Base-by-base conservation (phyloP, 371 early-diverging fungal genomes). In the Rhizopus stolonifer region DNA sequence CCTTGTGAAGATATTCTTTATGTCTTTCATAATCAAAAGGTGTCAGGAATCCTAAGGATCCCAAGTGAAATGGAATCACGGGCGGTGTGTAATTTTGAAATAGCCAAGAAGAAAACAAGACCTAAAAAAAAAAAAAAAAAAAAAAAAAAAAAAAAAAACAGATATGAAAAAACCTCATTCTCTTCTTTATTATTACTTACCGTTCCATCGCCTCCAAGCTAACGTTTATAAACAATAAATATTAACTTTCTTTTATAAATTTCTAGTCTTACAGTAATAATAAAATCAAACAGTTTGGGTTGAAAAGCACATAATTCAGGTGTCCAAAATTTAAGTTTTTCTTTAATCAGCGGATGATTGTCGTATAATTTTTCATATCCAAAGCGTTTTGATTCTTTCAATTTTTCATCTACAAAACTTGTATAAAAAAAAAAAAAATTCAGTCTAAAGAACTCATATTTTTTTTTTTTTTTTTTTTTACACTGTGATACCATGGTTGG, bases 61-160 rank as follows among this genome's bases (percentile, higher is more conserved):
- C 93, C 21, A 92, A 65, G 58, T 92, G 88, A 70, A 96, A 94
- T 1, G 97, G 91, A 23, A 96, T 82, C 25, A 95, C 82, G 0
- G 95, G 92, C 15, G 97, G 97, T 4, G 93, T 90, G n/a, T 86
- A 82, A 15, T 67, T 74, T 71, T 97, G 95, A 62, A 96, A 97
- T 43, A 96, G 72, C 94, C 93, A 94, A 21, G 91, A 85, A 19
- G 94, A 85, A 61, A 89, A 91, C 14, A 93, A 74, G 3, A 92
- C 90, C 25, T 84, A 83, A 1, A 89, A 84, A n/a, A n/a, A n/a
- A n/a, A n/a, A n/a, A n/a, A n/a, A n/a, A n/a, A n/a, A n/a, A n/a
- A n/a, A 94, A 21, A 91, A 85, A 19, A 94, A 85, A 61, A 89
- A 91, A 11, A 93, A 74, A 3, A 92, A 89, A 22, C 84, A 83